phyloP scores from a whole-genome alignment of 2,329 filamentous ascomycete genomes.

The Tolypocladium nubicola region DNA sequence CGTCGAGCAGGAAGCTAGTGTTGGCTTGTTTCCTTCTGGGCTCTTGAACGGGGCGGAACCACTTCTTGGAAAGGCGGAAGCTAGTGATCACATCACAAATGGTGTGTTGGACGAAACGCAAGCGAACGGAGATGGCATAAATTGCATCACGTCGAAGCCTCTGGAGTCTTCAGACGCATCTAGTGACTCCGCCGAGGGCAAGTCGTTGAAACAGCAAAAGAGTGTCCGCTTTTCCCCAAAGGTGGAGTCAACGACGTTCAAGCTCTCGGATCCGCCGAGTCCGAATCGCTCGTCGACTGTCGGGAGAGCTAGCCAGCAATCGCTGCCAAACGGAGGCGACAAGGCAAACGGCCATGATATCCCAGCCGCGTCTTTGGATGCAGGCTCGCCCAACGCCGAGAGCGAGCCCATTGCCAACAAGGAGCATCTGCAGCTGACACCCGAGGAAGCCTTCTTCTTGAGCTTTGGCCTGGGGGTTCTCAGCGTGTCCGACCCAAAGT shows the following conservation, averaged over 20 bases:
- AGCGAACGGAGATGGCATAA: not conserved
- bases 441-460: slow-evolving; percentile 89
- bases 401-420: slow-evolving; percentile 29
- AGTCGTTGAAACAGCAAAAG: slow-evolving; percentile 37
- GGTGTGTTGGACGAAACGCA: not conserved
- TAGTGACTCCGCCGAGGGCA: slow-evolving; percentile 10
- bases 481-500: slow-evolving; percentile 42
- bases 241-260: slow-evolving; percentile 54
- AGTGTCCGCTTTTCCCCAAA: slow-evolving; percentile 61
- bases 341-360: slow-evolving; percentile 6
- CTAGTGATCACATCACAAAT: not conserved
- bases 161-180: slow-evolving; percentile 6
- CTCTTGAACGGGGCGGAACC: not conserved
- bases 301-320: slow-evolving; percentile 10
- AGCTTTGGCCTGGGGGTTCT: slow-evolving; percentile 70
- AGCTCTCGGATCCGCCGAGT: slow-evolving; percentile 40
- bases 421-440: slow-evolving; percentile 86
- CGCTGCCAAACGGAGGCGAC: slow-evolving; percentile 8
- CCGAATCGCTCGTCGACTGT: slow-evolving; percentile 20
- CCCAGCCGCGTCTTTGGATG: not conserved
- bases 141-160: not conserved
- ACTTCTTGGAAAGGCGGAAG: not conserved
- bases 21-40: not conserved
- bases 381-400: not conserved
- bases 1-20: not conserved